Evolutionary conservation across 2,329 filamentous ascomycete genomes (phyloP).

Genomic region (Fulvia fulva): DNA sequence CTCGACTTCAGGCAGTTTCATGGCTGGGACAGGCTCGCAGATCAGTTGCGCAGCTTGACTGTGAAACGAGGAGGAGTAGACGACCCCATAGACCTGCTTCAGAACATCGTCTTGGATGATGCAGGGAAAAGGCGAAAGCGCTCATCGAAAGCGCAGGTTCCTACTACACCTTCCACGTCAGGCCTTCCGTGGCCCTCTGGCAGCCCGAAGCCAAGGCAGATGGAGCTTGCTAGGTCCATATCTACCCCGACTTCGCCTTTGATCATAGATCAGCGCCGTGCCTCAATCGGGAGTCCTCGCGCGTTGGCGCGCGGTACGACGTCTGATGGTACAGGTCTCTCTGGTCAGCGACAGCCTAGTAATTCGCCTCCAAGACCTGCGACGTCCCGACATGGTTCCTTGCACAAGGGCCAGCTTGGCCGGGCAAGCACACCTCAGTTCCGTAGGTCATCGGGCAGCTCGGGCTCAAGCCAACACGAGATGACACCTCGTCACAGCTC

Average conservation of each 20-base stretch:
- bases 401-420: slow-evolving; percentile 52
- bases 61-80: slow-evolving; percentile 84
- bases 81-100: slow-evolving; percentile 83
- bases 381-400: slow-evolving; percentile 68
- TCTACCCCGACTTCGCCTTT: slow-evolving; percentile 66
- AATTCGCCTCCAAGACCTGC: slow-evolving; percentile 74
- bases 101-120: slow-evolving; percentile 92
- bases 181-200: slow-evolving; percentile 53
- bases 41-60: slow-evolving; percentile 84
- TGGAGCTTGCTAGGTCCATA: slow-evolving; percentile 63
- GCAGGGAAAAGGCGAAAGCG: slow-evolving; percentile 81
- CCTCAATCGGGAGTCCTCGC: slow-evolving; percentile 49
- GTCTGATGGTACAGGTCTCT: slow-evolving; percentile 37
- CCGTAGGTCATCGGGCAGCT: slow-evolving; percentile 86
- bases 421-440: slow-evolving; percentile 65
- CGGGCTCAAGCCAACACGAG: slow-evolving; percentile 68
- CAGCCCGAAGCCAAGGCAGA: slow-evolving; percentile 61
- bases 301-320: slow-evolving; percentile 58
- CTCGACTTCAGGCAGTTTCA: slow-evolving; percentile 96
- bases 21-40: slow-evolving; percentile 90
- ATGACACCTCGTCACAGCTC: slow-evolving; percentile 62
- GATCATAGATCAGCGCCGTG: slow-evolving; percentile 42
- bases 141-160: slow-evolving; percentile 68
- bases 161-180: slow-evolving; percentile 67
- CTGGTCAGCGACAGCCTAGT: slow-evolving; percentile 59